These are phyloP conservation scores for Thielaviopsis punctulata DNA, from an alignment of 2,329 filamentous ascomycete species.

Conservation along the genomic window DNA sequence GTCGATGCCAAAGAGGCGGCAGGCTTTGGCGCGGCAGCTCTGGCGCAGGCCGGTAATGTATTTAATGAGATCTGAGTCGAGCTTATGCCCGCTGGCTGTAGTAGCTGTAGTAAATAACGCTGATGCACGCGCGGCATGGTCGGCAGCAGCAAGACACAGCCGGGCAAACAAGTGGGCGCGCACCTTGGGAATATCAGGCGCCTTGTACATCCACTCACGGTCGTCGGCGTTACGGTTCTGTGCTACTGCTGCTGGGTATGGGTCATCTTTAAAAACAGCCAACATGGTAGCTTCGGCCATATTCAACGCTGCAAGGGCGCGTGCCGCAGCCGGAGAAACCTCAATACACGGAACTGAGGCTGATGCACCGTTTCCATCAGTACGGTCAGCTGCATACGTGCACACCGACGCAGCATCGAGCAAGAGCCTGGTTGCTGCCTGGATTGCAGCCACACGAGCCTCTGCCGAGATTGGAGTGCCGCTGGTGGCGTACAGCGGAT, in stretches of 20 bases:
- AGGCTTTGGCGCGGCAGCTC: slow-evolving; percentile 67
- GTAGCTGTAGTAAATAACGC: slow-evolving; percentile 29
- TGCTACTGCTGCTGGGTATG: slow-evolving; percentile 67
- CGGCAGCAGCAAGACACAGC: slow-evolving; percentile 70
- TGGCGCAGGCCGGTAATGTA: slow-evolving; percentile 63
- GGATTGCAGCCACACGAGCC: slow-evolving; percentile 52
- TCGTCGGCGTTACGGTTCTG: slow-evolving; percentile 69
- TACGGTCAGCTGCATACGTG: slow-evolving; percentile 46
- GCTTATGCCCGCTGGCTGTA: slow-evolving; percentile 20
- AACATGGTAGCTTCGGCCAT: slow-evolving; percentile 80
- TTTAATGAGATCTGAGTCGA: slow-evolving; percentile 48
- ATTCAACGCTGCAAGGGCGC: slow-evolving; percentile 46
- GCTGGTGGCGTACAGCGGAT: slow-evolving; percentile 52
- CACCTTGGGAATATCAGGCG: slow-evolving; percentile 75
- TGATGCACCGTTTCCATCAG: slow-evolving; percentile 21
- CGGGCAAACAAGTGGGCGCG: slow-evolving; percentile 76
- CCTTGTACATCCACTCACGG: slow-evolving; percentile 92
- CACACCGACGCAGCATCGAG: slow-evolving; percentile 67
- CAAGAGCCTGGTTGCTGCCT: slow-evolving; percentile 58
- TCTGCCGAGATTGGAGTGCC: slow-evolving; percentile 43
- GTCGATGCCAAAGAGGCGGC: slow-evolving; percentile 79
- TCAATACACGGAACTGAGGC: slow-evolving; percentile 31
- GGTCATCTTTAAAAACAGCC: slow-evolving; percentile 84
- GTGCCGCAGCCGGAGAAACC: slow-evolving; percentile 33
- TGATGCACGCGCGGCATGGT: slow-evolving; percentile 63